phyloP scores from a whole-genome alignment of 257 asterid genomes.

The Scutellaria barbata region DNA sequence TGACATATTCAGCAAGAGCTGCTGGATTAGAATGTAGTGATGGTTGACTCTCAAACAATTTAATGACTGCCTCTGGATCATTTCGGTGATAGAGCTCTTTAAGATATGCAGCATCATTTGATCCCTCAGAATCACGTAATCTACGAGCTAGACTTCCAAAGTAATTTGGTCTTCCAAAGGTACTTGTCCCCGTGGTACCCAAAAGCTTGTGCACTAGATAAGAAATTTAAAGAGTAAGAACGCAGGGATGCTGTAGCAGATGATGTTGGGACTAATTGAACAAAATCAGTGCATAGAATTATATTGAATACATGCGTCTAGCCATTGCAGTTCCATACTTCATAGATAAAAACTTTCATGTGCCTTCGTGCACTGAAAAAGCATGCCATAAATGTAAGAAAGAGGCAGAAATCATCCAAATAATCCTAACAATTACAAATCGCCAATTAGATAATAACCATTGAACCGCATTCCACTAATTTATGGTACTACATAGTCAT shows the following conservation, averaged over 20 bases:
- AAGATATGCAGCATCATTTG: slow-evolving; percentile 76
- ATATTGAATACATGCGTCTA: not conserved
- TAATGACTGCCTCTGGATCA: slow-evolving; percentile 84
- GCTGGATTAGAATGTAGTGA: slow-evolving; percentile 75
- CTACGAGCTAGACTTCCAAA: slow-evolving; percentile 78
- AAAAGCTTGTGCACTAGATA: slow-evolving; percentile 50
- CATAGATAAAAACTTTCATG: not conserved
- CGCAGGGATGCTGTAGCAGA: not conserved
- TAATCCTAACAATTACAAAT: not conserved
- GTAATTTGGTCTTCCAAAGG: slow-evolving; percentile 58
- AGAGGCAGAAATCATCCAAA: not conserved
- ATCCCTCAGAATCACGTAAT: slow-evolving; percentile 63
- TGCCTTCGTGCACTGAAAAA: not conserved
- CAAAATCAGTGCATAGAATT: not conserved
- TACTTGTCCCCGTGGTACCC: slow-evolving; percentile 40
- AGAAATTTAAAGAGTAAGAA: slow-evolving; percentile 15
- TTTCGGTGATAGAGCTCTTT: slow-evolving; percentile 67
- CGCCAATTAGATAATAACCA: not conserved
- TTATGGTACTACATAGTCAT: slow-evolving; percentile 9
- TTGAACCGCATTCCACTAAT: not conserved
- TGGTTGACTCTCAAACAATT: slow-evolving; percentile 80
- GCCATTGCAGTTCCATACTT: slow-evolving; percentile 11
- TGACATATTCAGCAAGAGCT: slow-evolving; percentile 88
- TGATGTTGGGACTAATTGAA: slow-evolving; percentile 2
- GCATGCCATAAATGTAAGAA: not conserved